A percentile compares a stretch with the other conserved stretches of the same genome.
phyloP scores from a whole-genome alignment of 2,329 filamentous ascomycete species.

The Fusarium foetens region DNA sequence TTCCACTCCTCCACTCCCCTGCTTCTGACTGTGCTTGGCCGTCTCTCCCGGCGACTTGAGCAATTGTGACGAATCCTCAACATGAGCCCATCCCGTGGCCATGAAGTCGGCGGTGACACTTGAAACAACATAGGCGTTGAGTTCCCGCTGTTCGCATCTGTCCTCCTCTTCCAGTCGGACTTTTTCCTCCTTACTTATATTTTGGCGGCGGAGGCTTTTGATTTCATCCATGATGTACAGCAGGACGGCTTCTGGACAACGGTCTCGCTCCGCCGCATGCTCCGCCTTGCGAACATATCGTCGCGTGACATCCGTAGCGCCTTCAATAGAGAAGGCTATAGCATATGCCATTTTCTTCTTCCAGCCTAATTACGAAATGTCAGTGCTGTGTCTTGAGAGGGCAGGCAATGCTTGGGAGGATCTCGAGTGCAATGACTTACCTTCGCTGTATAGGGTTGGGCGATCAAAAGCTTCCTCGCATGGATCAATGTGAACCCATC shows the following conservation, averaged over 20 bases:
- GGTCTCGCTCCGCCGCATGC: accelerated
- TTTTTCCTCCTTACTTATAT: neutral
- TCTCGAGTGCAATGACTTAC: neutral
- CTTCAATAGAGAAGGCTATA: neutral
- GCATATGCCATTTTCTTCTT: accelerated
- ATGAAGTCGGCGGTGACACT: neutral
- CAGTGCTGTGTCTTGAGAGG: neutral
- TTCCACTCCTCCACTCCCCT: neutral
- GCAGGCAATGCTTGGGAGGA: neutral
- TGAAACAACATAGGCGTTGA: neutral
- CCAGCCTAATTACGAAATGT: neutral
- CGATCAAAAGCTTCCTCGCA: neutral
- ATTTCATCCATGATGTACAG: neutral
- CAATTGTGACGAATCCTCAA: neutral
- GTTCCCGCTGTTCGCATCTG: neutral
- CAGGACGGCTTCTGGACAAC: neutral
- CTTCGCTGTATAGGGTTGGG: neutral
- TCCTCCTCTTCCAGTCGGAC: neutral
- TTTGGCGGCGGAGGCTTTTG: neutral
- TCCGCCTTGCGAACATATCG: neutral
- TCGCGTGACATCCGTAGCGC: neutral
- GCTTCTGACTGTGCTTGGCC: neutral
- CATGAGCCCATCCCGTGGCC: neutral
- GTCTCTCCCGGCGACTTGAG: neutral
- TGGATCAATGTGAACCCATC: neutral